Percentiles rank a stretch among this genome's conserved stretches.
phyloP scores from a whole-genome alignment of 768 basidiomycete genomes.

The Leccinum pellstonianum region DNA sequence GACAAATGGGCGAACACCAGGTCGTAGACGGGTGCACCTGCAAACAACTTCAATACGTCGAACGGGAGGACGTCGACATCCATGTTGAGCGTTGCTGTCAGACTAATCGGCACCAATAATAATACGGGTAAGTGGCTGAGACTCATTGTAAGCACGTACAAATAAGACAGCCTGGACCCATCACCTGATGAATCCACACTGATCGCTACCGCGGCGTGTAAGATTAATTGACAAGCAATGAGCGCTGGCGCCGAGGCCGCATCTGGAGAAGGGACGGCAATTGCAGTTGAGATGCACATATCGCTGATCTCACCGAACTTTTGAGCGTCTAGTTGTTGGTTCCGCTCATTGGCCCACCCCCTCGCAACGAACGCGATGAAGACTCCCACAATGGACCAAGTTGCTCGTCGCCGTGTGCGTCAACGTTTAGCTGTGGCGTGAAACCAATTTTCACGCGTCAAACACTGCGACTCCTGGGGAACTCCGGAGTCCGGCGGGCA shows the following conservation, averaged over 20 bases:
- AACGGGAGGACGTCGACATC: neutral
- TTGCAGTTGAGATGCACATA: neutral
- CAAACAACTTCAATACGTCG: constrained; percentile 7
- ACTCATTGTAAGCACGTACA: no score
- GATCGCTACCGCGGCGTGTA: no score
- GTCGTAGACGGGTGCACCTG: constrained; percentile 23
- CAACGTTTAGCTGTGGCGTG: neutral
- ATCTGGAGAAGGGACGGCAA: neutral
- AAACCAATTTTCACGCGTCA: neutral
- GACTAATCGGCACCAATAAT: neutral
- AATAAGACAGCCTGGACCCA: no score
- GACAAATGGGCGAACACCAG: constrained; percentile 20
- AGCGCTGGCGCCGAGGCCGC: no score
- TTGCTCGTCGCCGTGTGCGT: neutral
- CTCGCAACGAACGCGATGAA: neutral
- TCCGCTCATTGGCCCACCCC: neutral
- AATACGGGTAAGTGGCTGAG: no score
- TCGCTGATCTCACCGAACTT: neutral
- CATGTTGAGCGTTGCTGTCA: neutral
- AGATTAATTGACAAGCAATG: no score
- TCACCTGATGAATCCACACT: no score
- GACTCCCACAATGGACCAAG: no score
- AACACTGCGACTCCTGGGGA: neutral
- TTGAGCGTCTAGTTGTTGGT: neutral
- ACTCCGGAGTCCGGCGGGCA: neutral